phyloP scores from a whole-genome alignment of 257 asterid species.

The Thymus quinquecostatus region DNA sequence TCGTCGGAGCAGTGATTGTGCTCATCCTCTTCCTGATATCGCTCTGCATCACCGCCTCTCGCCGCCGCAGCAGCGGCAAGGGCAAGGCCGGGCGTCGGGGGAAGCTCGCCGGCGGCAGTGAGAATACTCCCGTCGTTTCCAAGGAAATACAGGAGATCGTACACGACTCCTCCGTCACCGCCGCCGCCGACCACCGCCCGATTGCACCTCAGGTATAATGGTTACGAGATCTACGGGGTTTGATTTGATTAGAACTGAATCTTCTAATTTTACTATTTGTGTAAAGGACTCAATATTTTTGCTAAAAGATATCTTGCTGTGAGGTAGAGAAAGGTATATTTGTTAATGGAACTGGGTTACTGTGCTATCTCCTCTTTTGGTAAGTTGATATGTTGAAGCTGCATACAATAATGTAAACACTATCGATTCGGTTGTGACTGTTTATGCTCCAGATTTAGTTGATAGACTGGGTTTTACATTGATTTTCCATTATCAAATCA shows the following conservation, averaged over 20 bases:
- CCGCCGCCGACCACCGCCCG: conserved; percentile 75
- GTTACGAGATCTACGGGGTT: conserved; percentile 29
- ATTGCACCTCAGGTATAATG: conserved; percentile 54
- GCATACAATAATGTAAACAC: not conserved
- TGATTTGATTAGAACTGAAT: not conserved
- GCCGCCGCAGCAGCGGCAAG: conserved; percentile 57
- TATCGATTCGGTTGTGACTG: not conserved
- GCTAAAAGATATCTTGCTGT: not conserved
- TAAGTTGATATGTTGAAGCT: conserved; percentile 11
- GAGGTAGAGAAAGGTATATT: conserved; percentile 10
- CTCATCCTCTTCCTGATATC: conserved; percentile 73
- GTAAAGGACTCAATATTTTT: not conserved
- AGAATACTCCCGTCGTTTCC: conserved; percentile 66
- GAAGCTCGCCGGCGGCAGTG: conserved; percentile 40
- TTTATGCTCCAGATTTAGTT: not conserved
- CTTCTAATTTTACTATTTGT: not conserved
- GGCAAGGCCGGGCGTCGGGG: conserved; percentile 34
- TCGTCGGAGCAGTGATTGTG: conserved; percentile 83
- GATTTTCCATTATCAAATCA: conserved; percentile 10
- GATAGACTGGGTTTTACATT: not conserved
- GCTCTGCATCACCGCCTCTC: conserved; percentile 82
- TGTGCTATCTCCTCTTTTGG: not conserved
- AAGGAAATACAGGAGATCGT: conserved; percentile 93
- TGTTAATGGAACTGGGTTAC: conserved; percentile 21
- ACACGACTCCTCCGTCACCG: conserved; percentile 40